Base-by-base conservation (phyloP, 2,329 filamentous ascomycete genomes). In the Cladosporium phlei region DNA sequence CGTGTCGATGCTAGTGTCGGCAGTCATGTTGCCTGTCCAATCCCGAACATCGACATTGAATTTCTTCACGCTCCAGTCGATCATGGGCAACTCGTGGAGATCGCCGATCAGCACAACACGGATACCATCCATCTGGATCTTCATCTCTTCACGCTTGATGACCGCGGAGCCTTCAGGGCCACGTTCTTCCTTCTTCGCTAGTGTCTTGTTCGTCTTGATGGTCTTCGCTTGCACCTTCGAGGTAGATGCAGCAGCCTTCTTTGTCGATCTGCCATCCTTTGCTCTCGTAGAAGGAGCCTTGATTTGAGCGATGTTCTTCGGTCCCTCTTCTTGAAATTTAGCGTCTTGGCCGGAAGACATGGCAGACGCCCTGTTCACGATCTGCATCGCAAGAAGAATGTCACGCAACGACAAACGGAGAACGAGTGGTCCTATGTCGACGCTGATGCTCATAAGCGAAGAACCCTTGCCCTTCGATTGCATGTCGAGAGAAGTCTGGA, bases 81-180 rank as follows among this genome's bases (percentile, higher is more conserved):
- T 74, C 50, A 98, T 87, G 2, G 93, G 94, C 57, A 99, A 74
- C 69, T 98, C 94, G 61, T 99, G 94, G 3, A 94, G 71, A 59
- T 98, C 93, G 7, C 94, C 94, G 58, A 99, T 96, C 12, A 99
- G 75, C 11, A 98, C 88, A 2, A 98, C 80, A 51, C 94, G 83
- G 52, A 98, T 78, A 11, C 94, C 94, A 53, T 94, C 88, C 42
- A 98, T 76, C 3, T 82, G 83, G 19, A 91, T 82, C n/a, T 83
- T 86, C 59, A 98, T 75, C 59, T 95, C 86, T 65, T 98, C 93
- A 34, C 78, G 72, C 57, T 78, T 82, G 48, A 83, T 68, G 2
- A 82, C 69, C 20, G 74, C 70, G 37, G 78, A 78, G 40, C 71
- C 65, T 75, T 63, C 2, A 5, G 47, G 39, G n/a, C 54, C 79